Percentiles rank a stretch among this genome's conserved stretches.
These are phyloP conservation scores for Citrus medica DNA, from an alignment of 345 rosid genomes.

Conservation along the genomic window DNA sequence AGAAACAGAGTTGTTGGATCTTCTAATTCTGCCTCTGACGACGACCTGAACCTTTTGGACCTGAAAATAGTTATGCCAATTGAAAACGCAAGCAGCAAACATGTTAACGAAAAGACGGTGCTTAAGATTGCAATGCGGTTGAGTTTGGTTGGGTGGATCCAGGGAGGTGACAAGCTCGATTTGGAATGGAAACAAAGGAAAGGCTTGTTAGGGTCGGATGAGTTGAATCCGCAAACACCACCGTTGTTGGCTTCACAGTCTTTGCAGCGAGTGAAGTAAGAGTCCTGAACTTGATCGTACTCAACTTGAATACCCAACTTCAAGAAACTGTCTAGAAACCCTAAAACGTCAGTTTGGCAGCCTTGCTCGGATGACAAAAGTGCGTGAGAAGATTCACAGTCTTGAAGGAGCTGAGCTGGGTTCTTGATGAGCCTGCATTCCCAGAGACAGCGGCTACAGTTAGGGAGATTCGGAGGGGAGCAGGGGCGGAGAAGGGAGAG, in stretches of 20 bases:
- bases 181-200: slow-evolving; percentile 55
- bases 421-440: slow-evolving; percentile 55
- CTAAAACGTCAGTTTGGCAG: slow-evolving; percentile 59
- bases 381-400: slow-evolving; percentile 47
- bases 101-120: slow-evolving; percentile 47
- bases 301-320: slow-evolving; percentile 58
- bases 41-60: slow-evolving; percentile 37
- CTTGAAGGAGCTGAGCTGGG: slow-evolving; percentile 57
- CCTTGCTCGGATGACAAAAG: slow-evolving; percentile 45
- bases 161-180: slow-evolving; percentile 31
- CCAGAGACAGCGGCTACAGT: slow-evolving; percentile 61
- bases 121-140: slow-evolving; percentile 45
- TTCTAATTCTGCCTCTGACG: slow-evolving; percentile 37
- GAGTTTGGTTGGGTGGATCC: slow-evolving; percentile 32
- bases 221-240: slow-evolving; percentile 76
- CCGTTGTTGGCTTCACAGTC: slow-evolving; percentile 49
- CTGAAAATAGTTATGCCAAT: slow-evolving; percentile 46
- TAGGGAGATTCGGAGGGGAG: slow-evolving; percentile 40
- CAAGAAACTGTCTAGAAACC: slow-evolving; percentile 41
- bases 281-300: slow-evolving; percentile 62
- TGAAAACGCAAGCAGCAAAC: slow-evolving; percentile 49
- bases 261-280: slow-evolving; percentile 57
- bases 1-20: slow-evolving; percentile 83
- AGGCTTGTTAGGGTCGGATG: slow-evolving; percentile 45
- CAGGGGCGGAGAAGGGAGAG: slow-evolving; percentile 65